Evolutionary conservation across 2,329 filamentous ascomycete species (phyloP), one percentile per base, ranked within the genome.

Genomic region (Emmonsia crescens): DNA sequence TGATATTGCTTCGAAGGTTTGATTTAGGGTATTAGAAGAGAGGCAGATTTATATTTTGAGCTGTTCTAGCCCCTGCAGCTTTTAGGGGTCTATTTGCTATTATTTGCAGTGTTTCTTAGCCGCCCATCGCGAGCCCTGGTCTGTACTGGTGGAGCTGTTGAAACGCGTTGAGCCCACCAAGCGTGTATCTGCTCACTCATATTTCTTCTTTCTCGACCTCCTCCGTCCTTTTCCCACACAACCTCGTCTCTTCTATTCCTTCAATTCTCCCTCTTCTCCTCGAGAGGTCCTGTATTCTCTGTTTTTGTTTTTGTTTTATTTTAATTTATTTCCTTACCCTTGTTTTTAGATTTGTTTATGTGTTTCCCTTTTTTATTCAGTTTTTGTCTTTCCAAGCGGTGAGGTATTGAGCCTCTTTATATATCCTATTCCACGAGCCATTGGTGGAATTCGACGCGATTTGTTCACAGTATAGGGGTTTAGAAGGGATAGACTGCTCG

Each of bases 391-490:
- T 42, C 24, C 29, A 21, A 38, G 8, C 55, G 36, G n/a, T n/a
- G n/a, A n/a, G n/a, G n/a, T n/a, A n/a, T n/a, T 46, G 55, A 31
- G 21, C 38, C 14, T 57, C 55, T 24, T 46, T 36, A 57, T 56
- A 54, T 36, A 57, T 8, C 51, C 42, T 5, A 24, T 44, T 56
- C 38, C 36, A 48, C 27, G 24, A 49, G 59, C 51, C 36, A 61
- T 61, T 61, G 59, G 19, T 42, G 51, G 27, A 36, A 42, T 51
- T 61, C 9, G 55, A 61, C 60, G 60, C 60, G 60, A 61, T 55
- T 57, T 40, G 6, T 40, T 44, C 52, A 48, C 29, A 36, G 38
- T 38, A 29, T 52, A 46, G 29, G 8, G 31, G 19, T 46, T 9
- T 48, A 42, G 49, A 61, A 31, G 44, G 19, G 55, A n/a, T 44